These are phyloP conservation scores for Plasmodium billcollinsi DNA, from an alignment of 169 alveolate species.

Conservation along the genomic window DNA sequence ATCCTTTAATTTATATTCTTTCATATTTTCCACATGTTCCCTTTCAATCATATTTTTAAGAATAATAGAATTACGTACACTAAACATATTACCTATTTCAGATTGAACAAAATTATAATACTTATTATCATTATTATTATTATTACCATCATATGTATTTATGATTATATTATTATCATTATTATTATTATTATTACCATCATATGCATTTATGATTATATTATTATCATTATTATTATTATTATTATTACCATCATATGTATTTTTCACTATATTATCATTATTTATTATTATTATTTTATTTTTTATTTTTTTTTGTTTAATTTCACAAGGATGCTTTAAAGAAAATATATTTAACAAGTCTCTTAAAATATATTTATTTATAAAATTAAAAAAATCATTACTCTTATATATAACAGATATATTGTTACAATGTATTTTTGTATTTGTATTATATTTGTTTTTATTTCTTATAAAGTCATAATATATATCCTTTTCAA, in stretches of 20 bases:
- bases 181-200: neutral
- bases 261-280: too few species aligned
- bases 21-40: neutral
- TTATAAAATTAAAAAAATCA: slow-evolving; percentile 49
- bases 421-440: slow-evolving; percentile 11
- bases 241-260: too few species aligned
- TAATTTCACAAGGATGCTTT: slow-evolving; percentile 10
- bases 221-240: neutral
- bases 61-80: neutral
- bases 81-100: neutral
- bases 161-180: neutral
- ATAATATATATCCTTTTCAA: too few species aligned
- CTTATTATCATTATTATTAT: neutral
- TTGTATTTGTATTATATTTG: slow-evolving; percentile 25
- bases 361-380: slow-evolving; percentile 31
- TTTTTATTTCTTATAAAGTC: neutral
- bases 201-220: too few species aligned
- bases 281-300: too few species aligned
- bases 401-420: slow-evolving; percentile 26
- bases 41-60: neutral
- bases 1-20: neutral
- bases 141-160: too few species aligned
- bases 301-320: neutral
- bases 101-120: neutral
- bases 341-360: slow-evolving; percentile 28